Evolutionary conservation across 345 rosid genomes (phyloP), one percentile per base, ranked within the genome.

Genomic region (Hibiscus tridactylites): DNA sequence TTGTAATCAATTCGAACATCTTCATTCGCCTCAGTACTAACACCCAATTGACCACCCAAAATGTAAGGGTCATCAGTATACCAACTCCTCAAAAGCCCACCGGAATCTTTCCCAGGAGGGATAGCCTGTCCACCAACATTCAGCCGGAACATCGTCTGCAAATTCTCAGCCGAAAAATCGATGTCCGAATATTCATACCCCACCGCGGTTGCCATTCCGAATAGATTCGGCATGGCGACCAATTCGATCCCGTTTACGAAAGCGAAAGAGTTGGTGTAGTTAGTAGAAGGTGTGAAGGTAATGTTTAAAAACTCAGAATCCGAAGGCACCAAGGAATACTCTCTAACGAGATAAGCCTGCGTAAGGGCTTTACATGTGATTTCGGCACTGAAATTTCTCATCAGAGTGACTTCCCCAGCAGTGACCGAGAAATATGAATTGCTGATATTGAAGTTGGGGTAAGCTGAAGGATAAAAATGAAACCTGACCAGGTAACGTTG

Each of bases 221-320:
- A 92, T 76, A 92, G 3, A 4, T 86, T 87, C 0, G 90, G 91
- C 66, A 83, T 79, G 29, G 81, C 78, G 42, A 85, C 35, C 52
- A 92, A 61, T 79, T 92, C 99, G 9, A 95, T 88, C 39, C 93
- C 99, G 21, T 95, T 95, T 17, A 95, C 76, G 60, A 92, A 89
- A 7, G 91, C 93, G 73, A 84, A 92, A 6, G 88, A 70, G 0
- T 77, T 81, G 0, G 58, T 63, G 54, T 81, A 77, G 62, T 80
- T 76, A 24, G 79, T 80, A 0, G 85, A 84, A 4, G 97, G 97
- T 57, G 75, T 81, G 53, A 92, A 86, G 12, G 82, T 83, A 73
- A 92, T 28, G 12, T 75, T 77, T 29, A 92, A 80, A 56, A 46
- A 47, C 29, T 77, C 82, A 13, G 79, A 71, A 8, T 72, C 70